Evolutionary conservation across 164 flowering plant genomes (phyloP).

Genomic region (Kalanchoe fedtschenkoi): DNA sequence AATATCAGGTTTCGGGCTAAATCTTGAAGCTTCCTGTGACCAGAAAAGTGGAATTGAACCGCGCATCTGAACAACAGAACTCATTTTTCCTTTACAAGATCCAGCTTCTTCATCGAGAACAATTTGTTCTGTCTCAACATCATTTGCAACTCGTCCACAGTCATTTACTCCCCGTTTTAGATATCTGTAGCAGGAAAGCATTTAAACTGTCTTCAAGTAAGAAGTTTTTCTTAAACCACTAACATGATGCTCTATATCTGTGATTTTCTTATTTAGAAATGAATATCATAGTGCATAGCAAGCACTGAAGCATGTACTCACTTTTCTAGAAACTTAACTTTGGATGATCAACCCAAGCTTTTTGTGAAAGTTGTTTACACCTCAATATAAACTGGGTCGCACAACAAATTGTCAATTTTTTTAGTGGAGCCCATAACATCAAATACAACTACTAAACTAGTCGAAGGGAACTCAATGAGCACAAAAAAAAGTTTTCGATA

Average conservation of each 20-base stretch:
- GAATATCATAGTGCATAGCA: not conserved
- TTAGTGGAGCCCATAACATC: not conserved
- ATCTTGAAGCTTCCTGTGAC: slow-evolving; percentile 97
- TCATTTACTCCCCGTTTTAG: slow-evolving; percentile 98
- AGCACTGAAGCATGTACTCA: not conserved
- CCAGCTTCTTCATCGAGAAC: slow-evolving; percentile 95
- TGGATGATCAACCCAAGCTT: not conserved
- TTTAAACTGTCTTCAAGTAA: slow-evolving; percentile 7
- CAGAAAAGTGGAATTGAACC: slow-evolving; percentile 99
- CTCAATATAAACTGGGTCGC: not conserved
- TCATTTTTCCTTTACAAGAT: slow-evolving; percentile 84
- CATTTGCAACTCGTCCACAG: slow-evolving; percentile 94
- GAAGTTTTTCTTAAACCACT: no score
- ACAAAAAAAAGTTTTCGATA: not conserved
- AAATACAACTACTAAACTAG: not conserved
- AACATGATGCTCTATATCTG: no score
- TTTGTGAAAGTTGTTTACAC: not conserved
- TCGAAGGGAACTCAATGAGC: not conserved
- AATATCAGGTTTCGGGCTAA: slow-evolving; percentile 97
- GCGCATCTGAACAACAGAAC: slow-evolving; percentile 95
- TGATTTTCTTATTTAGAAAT: no score
- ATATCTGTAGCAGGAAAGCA: slow-evolving; percentile 35
- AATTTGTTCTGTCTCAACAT: slow-evolving; percentile 97
- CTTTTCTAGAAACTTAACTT: not conserved
- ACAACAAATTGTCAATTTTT: no score